Percentiles rank a stretch among this genome's conserved stretches.
Conservation (phyloP, 192 early-diverging fungal species). For the Entrophospora sp. region DNA sequence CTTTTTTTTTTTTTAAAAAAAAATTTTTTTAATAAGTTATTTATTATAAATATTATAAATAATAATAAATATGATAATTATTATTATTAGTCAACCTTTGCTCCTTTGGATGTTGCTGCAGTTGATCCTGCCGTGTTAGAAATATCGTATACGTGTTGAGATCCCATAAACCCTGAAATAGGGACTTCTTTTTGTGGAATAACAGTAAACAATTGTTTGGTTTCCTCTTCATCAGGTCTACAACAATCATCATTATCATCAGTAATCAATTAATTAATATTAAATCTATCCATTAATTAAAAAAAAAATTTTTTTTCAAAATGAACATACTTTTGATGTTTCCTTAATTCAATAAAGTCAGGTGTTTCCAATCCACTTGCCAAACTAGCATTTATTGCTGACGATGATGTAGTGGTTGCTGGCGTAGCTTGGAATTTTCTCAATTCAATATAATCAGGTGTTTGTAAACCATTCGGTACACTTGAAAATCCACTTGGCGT, state of each 20-base stretch:
- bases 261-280: not conserved
- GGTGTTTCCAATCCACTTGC: conserved; percentile 73
- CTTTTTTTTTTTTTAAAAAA: conserved; percentile 20
- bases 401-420: not conserved
- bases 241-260: not conserved
- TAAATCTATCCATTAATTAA: not conserved
- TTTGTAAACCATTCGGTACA: conserved; percentile 70
- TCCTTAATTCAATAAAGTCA: conserved; percentile 80
- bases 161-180: conserved; percentile 87
- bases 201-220: conserved; percentile 77
- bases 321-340: conserved; percentile 43
- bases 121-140: conserved; percentile 34
- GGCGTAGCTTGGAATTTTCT: conserved; percentile 58
- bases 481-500: conserved; percentile 77
- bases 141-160: conserved; percentile 84
- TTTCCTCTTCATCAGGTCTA: conserved; percentile 34
- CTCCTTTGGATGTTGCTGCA: conserved; percentile 36
- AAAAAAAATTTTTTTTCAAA: not conserved
- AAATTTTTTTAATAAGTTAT: no score
- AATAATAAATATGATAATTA: not conserved
- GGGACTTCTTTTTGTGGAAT: conserved; percentile 62
- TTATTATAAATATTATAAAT: not conserved
- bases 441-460: conserved; percentile 78
- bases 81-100: conserved; percentile 23
- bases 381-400: no score